Base-by-base conservation (phyloP, 495 filamentous ascomycete genomes). In the Hyaloscypha hepaticicola region DNA sequence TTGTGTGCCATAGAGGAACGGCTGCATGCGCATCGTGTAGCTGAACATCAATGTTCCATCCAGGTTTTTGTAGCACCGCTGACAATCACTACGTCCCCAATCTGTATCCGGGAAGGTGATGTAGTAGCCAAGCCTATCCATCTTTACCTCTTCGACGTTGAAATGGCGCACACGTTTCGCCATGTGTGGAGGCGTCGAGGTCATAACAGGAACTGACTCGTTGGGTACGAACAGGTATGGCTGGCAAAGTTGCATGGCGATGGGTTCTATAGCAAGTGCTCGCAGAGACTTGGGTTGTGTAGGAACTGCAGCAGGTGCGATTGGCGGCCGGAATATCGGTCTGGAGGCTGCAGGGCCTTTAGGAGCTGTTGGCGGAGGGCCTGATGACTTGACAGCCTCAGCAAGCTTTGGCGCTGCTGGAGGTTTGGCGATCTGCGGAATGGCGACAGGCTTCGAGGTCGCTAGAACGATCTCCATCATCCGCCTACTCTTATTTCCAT, bases 201-300 rank as follows among this genome's bases (percentile, higher is more conserved):
- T 80, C 72, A 96, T 86, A n/a, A 95, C 90, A 21, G 95, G 96
- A 3, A 99, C 93, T 59, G 89, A 90, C 59, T 87, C 85, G 65
- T 91, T 85, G 12, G 90, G 84, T 51, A 99, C 88, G 74, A 96
- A 97, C n/a, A 98, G 88, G 73, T 96, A 97, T 0, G 95, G 95
- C 64, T 91, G 88, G 51, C 86, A 81, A 48, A 98, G 85, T 58
- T 86, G 83, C 58, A 77, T 76, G 29, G 87, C 69, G 27, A 96
- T 78, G 0, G 83, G 82, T 49, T 87, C 77, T 19, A 59, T 79
- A 14, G 83, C 81, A 22, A 88, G 76, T 33, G 85, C 74, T 55
- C 33, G 77, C 82, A 58, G 76, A 75, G 41, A 78, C 67, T 53
- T 77, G 34, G 80, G 79, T 55, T 80, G 83, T 26, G 80, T 68